phyloP scores from a whole-genome alignment of 2,329 filamentous ascomycete species.

The Erysiphe pulchra region DNA sequence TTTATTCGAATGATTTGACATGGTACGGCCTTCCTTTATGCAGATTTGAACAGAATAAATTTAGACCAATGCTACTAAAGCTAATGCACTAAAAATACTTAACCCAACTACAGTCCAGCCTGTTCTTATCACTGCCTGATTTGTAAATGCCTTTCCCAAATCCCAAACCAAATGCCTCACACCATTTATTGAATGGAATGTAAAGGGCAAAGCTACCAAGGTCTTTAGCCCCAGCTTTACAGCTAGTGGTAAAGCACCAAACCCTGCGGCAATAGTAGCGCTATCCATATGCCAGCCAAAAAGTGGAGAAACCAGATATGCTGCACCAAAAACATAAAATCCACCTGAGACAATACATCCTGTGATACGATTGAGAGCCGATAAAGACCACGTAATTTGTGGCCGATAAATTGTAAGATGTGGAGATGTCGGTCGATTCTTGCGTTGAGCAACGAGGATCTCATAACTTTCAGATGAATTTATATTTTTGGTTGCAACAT shows the following conservation, averaged over 20 bases:
- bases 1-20: too few relatives aligned
- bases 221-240: slow-evolving; percentile 34
- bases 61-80: slow-evolving; percentile 10
- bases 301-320: slow-evolving; percentile 37
- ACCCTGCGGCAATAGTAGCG: slow-evolving; percentile 33
- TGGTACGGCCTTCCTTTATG: too few relatives aligned
- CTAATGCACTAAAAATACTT: slow-evolving; percentile 21
- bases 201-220: slow-evolving; percentile 34
- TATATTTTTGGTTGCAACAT: slow-evolving; percentile 17
- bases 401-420: slow-evolving; percentile 46
- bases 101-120: slow-evolving; percentile 37
- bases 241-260: slow-evolving; percentile 32
- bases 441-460: slow-evolving; percentile 42
- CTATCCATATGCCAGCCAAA: slow-evolving; percentile 44
- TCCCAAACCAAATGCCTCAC: slow-evolving; percentile 49
- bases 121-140: slow-evolving; percentile 35
- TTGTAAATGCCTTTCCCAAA: slow-evolving; percentile 32
- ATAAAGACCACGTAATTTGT: slow-evolving; percentile 43
- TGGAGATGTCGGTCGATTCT: slow-evolving; percentile 39
- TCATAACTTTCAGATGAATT: slow-evolving; percentile 18
- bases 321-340: slow-evolving; percentile 40
- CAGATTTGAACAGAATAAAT: neutral
- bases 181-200: slow-evolving; percentile 44
- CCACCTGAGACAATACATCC: slow-evolving; percentile 30
- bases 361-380: slow-evolving; percentile 35